Base-by-base conservation (phyloP, 2,329 filamentous ascomycete genomes). In the Trichoderma sp. region DNA sequence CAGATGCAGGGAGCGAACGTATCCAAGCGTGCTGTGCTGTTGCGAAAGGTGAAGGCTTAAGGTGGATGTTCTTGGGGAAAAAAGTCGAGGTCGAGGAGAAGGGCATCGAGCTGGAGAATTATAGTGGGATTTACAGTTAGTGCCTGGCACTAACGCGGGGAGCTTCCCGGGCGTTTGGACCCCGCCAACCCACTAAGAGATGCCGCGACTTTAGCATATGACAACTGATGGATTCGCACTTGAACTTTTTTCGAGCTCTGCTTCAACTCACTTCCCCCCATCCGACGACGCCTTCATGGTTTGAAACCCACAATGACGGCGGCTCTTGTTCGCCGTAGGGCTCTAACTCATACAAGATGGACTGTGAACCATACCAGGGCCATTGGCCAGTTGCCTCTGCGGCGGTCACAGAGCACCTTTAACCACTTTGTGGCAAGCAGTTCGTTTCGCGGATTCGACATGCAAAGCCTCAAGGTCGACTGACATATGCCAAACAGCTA, bases 361-460 rank as follows among this genome's bases (percentile, higher is more conserved):
- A 43, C n/a, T 67, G 34, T 61, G 7, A 19, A 7, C 30, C 41
- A 3, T 17, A n/a, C 34, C 48, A 47, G 10, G 61, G 15, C 17
- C 50, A 67, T 64, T 63, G 66, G 63, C 21, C 39, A 50, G 43
- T 47, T 59, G 55, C 66, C 51, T 59, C 70, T 71, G 69, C 72
- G 71, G 48, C 73, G 75, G 50, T 70, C 65, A 54, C 70, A 73
- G 50, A 74, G 72, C 69, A 72, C 69, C 14, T 76, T 71, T 64
- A 78, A 78, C 64, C 77, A 78, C 68, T 78, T 78, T 66, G 75
- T 78, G 45, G 67, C 67, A 15, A 67, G 66, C 63, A 69, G 75
- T 78, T 66, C 59, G 75, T 66, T 12, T 26, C 3, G 19, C 12
- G 1, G 30, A 19, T 6, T 51, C 1, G 10, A n/a, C 6, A 30